Base-by-base conservation (phyloP, 768 basidiomycete genomes). In the Amanita muscaria region DNA sequence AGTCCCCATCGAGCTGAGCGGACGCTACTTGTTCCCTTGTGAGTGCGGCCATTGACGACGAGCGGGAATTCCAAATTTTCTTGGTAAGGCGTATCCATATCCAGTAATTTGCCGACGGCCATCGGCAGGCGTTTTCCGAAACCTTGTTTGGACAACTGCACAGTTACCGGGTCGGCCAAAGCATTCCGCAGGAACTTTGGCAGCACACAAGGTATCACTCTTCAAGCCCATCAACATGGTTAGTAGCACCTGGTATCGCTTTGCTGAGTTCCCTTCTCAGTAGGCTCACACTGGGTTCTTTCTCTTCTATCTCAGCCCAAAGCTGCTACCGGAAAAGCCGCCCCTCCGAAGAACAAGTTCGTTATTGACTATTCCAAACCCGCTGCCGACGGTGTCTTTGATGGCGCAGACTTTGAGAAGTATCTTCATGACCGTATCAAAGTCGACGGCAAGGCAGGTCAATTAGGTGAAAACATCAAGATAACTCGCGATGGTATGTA, bases 371-470 rank as follows among this genome's bases (percentile, higher is more conserved):
- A 81, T 72, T 84, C 87, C 40, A 81, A 79, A 52, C 88, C 88
- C 49, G 88, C 87, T 44, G 51, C 61, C 8, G 72, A 74, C 55
- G 70, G 73, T 49, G 74, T 77, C 52, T 76, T 77, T 52, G 76
- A 78, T 48, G 74, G 74, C 51, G 75, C 73, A 29, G 75, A 74
- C 54, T 77, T 78, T 58, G 76, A 77, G 65, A 97, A 96, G 65
- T 96, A 81, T 72, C 75, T 94, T 41, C 88, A 91, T 58, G 91
- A 93, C 68, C 85, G 86, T 56, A 88, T 90, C 59, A 93, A 94
- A 73, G 83, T 94, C 53, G 88, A 90, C 46, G 86, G 86, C 36
- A 92, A 92, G 74, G 73, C 84, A 40, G 92, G 91, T 31, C 84
- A 93, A 59, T 83, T 96, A 48, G 89, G 88, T 33, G 94, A 98